These are phyloP conservation scores for Capsicum pubescens DNA, from an alignment of 257 asterid genomes.

Conservation along the genomic window DNA sequence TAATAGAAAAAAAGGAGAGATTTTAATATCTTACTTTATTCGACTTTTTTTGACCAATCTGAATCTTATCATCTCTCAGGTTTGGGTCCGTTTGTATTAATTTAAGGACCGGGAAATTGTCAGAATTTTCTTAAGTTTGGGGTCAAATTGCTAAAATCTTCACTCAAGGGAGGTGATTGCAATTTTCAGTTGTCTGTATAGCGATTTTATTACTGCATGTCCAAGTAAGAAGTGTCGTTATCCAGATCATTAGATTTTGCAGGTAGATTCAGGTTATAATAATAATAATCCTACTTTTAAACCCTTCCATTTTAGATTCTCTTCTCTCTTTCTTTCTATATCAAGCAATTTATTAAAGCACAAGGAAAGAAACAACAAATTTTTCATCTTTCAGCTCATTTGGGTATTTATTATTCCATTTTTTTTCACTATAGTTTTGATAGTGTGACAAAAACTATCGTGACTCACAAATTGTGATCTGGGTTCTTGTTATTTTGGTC, in stretches of 20 bases:
- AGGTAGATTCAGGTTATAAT: slow-evolving; percentile 25
- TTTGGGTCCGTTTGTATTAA: no score
- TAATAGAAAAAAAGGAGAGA: no score
- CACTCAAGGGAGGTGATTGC: neutral
- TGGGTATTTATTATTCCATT: slow-evolving; percentile 24
- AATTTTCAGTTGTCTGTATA: no score
- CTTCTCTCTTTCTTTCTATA: slow-evolving; percentile 30
- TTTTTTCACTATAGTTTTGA: neutral
- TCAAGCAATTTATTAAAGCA: slow-evolving; percentile 34
- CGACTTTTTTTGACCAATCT: no score
- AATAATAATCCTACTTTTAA: slow-evolving; percentile 21
- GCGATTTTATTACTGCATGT: slow-evolving; percentile 19
- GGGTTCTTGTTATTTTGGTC: slow-evolving; percentile 8
- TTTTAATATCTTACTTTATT: no score
- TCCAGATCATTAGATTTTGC: slow-evolving; percentile 30
- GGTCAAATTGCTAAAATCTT: neutral
- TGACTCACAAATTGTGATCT: neutral
- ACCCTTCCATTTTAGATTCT: slow-evolving; percentile 33
- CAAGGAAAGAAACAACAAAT: slow-evolving; percentile 28
- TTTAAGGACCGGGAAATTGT: no score
- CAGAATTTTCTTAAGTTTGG: neutral
- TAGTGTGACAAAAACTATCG: no score
- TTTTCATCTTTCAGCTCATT: slow-evolving; percentile 40
- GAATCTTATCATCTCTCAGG: no score
- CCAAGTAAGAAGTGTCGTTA: slow-evolving; percentile 34